A percentile compares a stretch with the other conserved stretches of the same genome.
Conservation (phyloP, 139 green algal genomes). For the Trebouxia sp. region DNA sequence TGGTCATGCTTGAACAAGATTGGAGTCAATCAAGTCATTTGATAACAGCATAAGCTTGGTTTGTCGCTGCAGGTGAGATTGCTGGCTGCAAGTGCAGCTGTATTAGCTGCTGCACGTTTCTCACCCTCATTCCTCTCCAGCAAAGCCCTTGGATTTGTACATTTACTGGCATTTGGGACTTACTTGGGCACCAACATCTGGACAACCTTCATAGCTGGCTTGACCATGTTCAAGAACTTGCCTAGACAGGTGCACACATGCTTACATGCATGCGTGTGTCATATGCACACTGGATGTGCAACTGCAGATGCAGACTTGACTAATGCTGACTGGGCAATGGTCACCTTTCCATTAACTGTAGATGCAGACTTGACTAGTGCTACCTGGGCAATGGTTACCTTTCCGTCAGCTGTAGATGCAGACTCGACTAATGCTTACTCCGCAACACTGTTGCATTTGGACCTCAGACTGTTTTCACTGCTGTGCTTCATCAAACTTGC, state of each 20-base stretch:
- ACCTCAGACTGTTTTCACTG: too few species aligned
- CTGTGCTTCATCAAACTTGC: too few species aligned
- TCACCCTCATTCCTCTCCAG: conserved; percentile 27
- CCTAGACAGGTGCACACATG: conserved; percentile 66
- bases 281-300: too few species aligned
- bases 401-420: too few species aligned
- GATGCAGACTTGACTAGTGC: too few species aligned
- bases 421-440: too few species aligned
- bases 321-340: neutral
- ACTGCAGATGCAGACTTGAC: neutral
- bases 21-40: too few species aligned
- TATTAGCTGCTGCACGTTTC: conserved; percentile 32
- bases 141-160: conserved; percentile 37
- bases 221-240: conserved; percentile 74
- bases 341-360: neutral
- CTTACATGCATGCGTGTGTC: too few species aligned
- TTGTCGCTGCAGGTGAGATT: conserved; percentile 29
- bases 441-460: too few species aligned
- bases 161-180: conserved; percentile 45
- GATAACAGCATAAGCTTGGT: too few species aligned
- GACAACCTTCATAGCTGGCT: conserved; percentile 50
- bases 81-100: conserved; percentile 25
- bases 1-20: too few species aligned
- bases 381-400: too few species aligned
- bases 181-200: conserved; percentile 52